Evolutionary conservation across 2,329 filamentous ascomycete species (phyloP).

Genomic region (Orbilia oligospora): DNA sequence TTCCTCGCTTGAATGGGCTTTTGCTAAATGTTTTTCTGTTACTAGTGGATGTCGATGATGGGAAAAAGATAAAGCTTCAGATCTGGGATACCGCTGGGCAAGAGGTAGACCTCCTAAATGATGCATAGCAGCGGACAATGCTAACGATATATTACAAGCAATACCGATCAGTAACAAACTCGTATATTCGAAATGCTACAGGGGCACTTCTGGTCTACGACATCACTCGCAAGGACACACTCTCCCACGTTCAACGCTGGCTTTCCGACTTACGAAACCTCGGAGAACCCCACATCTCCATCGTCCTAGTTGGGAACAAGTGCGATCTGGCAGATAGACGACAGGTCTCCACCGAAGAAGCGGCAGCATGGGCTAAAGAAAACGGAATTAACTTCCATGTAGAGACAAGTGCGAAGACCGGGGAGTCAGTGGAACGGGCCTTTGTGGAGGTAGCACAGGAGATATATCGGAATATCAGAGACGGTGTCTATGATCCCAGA

Average conservation of each 20-base stretch:
- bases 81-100: conserved; percentile 80
- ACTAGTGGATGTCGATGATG: conserved; percentile 48
- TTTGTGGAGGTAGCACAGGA: conserved; percentile 94
- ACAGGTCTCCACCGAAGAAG: conserved; percentile 85
- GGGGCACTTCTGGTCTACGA: conserved; percentile 92
- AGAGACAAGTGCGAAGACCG: conserved; percentile 95
- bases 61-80: conserved; percentile 68
- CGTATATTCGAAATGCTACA: conserved; percentile 87
- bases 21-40: not conserved
- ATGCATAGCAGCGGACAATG: not conserved
- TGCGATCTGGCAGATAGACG: conserved; percentile 82
- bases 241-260: conserved; percentile 91
- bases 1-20: not conserved
- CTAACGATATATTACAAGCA: conserved; percentile 25
- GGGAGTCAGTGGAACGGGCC: conserved; percentile 91
- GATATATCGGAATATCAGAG: conserved; percentile 97
- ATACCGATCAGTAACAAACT: conserved; percentile 73
- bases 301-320: conserved; percentile 96
- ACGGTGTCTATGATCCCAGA: conserved; percentile 93
- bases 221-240: conserved; percentile 87
- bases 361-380: conserved; percentile 86
- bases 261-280: conserved; percentile 93
- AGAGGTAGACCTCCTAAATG: conserved; percentile 72
- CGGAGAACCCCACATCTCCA: conserved; percentile 93
- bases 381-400: conserved; percentile 95